These are phyloP conservation scores for Triangularia setosa DNA, from an alignment of 2,329 filamentous ascomycete species.

Conservation along the genomic window DNA sequence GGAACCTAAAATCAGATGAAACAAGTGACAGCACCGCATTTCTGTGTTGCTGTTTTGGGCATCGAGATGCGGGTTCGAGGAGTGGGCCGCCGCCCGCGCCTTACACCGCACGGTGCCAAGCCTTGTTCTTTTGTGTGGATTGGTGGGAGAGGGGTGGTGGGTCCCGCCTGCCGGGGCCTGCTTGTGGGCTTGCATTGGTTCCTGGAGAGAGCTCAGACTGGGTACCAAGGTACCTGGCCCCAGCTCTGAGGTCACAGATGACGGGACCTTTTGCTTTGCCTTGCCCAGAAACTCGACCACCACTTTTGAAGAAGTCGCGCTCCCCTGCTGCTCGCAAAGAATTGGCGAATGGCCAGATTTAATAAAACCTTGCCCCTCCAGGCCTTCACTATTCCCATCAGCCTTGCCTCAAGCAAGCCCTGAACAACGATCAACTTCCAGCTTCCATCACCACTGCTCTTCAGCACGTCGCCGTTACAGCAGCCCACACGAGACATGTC, in stretches of 20 bases:
- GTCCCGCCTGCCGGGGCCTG: background rate
- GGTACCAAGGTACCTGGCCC: background rate
- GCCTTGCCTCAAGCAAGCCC: background rate
- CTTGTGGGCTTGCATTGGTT: background rate
- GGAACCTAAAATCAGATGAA: background rate
- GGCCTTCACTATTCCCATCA: background rate
- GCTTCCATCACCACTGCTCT: background rate
- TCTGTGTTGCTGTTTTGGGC: background rate
- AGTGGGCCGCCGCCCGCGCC: background rate
- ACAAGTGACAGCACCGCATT: background rate
- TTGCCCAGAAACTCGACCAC: background rate
- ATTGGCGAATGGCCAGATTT: background rate
- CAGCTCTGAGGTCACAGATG: background rate
- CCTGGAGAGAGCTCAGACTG: background rate
- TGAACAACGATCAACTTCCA: background rate
- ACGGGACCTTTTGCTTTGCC: background rate
- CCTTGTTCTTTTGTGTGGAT: background rate
- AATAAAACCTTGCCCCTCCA: background rate
- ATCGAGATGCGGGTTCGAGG: background rate
- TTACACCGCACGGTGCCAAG: background rate
- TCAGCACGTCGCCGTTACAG: background rate
- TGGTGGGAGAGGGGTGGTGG: background rate
- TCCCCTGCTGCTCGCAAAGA: background rate
- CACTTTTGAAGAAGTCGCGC: background rate
- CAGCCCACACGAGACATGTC: background rate